Evolutionary conservation across 495 filamentous ascomycete species (phyloP).

Genomic region (Talaromyces nanjingensis): DNA sequence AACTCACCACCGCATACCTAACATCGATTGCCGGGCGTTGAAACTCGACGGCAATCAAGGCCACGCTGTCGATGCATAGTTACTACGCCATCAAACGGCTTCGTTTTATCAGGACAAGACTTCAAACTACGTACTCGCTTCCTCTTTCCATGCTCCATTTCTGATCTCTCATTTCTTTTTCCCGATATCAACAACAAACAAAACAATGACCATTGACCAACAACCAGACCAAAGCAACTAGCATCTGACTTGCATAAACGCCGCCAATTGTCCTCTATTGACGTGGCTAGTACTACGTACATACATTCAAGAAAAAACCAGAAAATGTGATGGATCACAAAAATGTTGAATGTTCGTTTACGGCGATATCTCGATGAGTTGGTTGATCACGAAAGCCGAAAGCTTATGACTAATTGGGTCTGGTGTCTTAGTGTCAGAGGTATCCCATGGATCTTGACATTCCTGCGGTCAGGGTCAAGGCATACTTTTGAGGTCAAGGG

Average conservation of each 20-base stretch:
- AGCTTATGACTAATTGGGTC: not conserved
- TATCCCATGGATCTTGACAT: not conserved
- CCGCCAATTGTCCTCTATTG: not conserved
- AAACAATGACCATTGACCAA: not conserved
- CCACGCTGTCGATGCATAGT: not conserved
- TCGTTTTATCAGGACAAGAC: not conserved
- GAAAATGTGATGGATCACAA: slow-evolving; percentile 2
- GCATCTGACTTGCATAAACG: slow-evolving; percentile 1
- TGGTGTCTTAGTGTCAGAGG: not conserved
- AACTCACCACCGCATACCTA: not conserved
- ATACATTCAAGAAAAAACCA: not conserved
- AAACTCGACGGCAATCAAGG: not conserved
- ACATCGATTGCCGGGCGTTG: too few relatives aligned
- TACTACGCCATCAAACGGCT: not conserved
- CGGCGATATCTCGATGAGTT: not conserved
- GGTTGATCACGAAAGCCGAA: not conserved
- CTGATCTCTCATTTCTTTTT: not conserved
- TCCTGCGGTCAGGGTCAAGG: not conserved
- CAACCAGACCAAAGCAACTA: not conserved
- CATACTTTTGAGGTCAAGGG: not conserved
- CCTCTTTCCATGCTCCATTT: not conserved
- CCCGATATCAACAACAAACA: not conserved
- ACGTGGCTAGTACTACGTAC: not conserved
- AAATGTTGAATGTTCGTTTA: not conserved
- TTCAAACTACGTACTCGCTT: not conserved